Evolutionary conservation across 2,329 filamentous ascomycete species (phyloP).

Genomic region (Tolypocladium pustulatum): DNA sequence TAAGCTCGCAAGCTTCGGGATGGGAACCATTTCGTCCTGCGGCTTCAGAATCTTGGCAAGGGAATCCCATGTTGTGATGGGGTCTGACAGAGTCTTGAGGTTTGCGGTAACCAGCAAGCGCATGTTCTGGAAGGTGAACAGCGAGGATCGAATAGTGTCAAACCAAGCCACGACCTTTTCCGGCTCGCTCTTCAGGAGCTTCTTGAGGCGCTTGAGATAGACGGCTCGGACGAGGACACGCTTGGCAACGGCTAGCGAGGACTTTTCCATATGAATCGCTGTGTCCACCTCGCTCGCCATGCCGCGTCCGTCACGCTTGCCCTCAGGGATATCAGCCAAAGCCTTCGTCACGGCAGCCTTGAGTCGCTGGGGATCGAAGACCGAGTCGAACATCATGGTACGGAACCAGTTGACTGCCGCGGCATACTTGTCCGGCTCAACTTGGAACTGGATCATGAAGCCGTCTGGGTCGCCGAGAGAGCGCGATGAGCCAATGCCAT

Average conservation of each 20-base stretch:
- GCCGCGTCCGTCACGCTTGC: slow-evolving; percentile 72
- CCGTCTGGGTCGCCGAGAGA: slow-evolving; percentile 71
- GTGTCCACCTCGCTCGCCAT: slow-evolving; percentile 58
- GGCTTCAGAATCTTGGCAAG: slow-evolving; percentile 29
- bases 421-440: slow-evolving; percentile 80
- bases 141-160: slow-evolving; percentile 59
- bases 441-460: slow-evolving; percentile 69
- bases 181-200: slow-evolving; percentile 67
- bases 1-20: slow-evolving; percentile 59
- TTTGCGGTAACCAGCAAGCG: slow-evolving; percentile 78
- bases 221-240: slow-evolving; percentile 77
- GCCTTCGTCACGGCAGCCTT: slow-evolving; percentile 65
- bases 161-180: slow-evolving; percentile 67
- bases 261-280: slow-evolving; percentile 69
- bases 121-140: slow-evolving; percentile 80
- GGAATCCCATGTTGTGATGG: slow-evolving; percentile 67
- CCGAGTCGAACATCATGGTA: slow-evolving; percentile 75
- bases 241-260: slow-evolving; percentile 66
- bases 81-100: slow-evolving; percentile 59
- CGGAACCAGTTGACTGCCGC: slow-evolving; percentile 75
- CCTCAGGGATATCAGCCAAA: slow-evolving; percentile 82
- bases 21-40: slow-evolving; percentile 47
- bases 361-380: slow-evolving; percentile 66
- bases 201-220: slow-evolving; percentile 78
- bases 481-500: slow-evolving; percentile 58